phyloP scores from a whole-genome alignment of 2,329 filamentous ascomycete species.

The Lasiodiplodia hormozganensis region DNA sequence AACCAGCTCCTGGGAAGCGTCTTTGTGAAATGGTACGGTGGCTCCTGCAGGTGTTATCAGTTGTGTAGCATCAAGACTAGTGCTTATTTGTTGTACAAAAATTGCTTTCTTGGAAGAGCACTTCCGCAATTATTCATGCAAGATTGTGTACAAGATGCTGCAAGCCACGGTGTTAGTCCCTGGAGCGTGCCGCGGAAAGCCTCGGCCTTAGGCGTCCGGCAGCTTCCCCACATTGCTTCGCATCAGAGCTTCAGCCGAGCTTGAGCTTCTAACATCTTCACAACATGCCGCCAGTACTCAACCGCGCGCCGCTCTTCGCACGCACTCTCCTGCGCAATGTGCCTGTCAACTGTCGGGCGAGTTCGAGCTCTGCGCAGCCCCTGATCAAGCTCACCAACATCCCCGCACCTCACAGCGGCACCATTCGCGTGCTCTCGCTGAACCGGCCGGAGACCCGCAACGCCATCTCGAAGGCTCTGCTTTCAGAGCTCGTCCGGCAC shows the following conservation, averaged over 20 bases:
- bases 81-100: not conserved
- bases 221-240: conserved; percentile 17
- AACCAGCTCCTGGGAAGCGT: not conserved
- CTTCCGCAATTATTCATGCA: not conserved
- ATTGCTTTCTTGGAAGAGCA: not conserved
- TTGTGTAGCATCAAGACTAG: not conserved
- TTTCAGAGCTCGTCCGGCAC: conserved; percentile 74
- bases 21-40: not conserved
- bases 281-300: conserved; percentile 24
- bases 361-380: conserved; percentile 40
- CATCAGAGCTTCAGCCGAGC: conserved; percentile 15
- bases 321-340: conserved; percentile 15
- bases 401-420: conserved; percentile 78
- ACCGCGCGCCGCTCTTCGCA: conserved; percentile 17
- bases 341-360: conserved; percentile 11
- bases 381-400: conserved; percentile 76
- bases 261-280: conserved; percentile 11
- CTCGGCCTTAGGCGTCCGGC: conserved; percentile 12
- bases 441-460: conserved; percentile 87
- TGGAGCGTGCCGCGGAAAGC: not conserved
- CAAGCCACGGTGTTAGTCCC: not conserved
- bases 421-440: conserved; percentile 86
- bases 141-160: not conserved
- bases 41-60: not conserved
- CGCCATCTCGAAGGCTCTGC: conserved; percentile 82